phyloP scores from a whole-genome alignment of 2,329 filamentous ascomycete species.

The Pseudopithomyces chartarum region DNA sequence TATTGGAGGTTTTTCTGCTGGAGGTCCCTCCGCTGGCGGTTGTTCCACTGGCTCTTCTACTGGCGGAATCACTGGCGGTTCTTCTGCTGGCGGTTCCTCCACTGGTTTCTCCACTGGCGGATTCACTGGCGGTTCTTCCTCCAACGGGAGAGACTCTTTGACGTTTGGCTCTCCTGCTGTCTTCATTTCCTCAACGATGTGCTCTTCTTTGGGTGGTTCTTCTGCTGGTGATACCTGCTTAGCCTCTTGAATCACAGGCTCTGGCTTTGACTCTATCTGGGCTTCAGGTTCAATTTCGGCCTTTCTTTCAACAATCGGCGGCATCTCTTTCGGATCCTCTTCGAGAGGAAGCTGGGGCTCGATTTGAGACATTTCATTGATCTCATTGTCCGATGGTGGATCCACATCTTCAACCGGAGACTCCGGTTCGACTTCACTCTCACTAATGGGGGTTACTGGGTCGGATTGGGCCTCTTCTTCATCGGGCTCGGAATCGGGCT shows the following conservation, averaged over 20 bases:
- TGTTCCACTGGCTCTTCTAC: neutral
- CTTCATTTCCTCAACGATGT: neutral
- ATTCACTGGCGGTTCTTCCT: no score
- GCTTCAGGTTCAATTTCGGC: neutral
- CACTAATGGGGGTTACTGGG: constrained; percentile 1
- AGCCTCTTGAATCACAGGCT: neutral
- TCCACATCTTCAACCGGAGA: neutral
- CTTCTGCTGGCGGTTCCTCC: no score
- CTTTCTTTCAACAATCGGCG: neutral
- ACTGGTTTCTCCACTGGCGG: no score
- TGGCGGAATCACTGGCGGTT: constrained; percentile 8
- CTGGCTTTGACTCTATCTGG: neutral
- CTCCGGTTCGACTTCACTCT: neutral
- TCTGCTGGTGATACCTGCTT: neutral
- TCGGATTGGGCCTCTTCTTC: constrained; percentile 8
- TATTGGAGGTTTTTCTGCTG: neutral
- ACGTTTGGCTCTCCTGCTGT: neutral
- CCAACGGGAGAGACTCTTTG: constrained; percentile 2
- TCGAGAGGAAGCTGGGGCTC: neutral
- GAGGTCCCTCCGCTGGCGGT: neutral
- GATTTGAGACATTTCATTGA: neutral
- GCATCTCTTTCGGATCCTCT: neutral
- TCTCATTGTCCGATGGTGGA: neutral
- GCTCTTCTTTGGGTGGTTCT: neutral
- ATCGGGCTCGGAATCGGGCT: neutral